These are phyloP conservation scores for Wallacemonas sp. DNA, from an alignment of 208 protist genomes.

Conservation along the genomic window DNA sequence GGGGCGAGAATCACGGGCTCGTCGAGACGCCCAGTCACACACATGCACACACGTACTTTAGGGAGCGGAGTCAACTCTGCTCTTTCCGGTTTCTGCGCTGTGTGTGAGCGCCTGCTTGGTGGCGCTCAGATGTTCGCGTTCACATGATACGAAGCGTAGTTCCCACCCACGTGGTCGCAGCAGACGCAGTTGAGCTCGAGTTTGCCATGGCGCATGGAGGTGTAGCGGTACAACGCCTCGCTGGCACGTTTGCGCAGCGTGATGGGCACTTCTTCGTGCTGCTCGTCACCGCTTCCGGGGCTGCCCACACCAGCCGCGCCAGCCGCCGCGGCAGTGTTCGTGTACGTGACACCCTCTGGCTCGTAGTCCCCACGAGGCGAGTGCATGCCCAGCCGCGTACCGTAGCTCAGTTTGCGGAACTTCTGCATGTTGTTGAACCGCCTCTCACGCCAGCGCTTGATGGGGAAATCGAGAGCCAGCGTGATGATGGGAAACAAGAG, in stretches of 20 bases:
- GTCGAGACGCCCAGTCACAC: no score
- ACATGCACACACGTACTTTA: no score
- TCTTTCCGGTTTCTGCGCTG: conserved; percentile 6
- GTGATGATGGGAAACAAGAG: conserved; percentile 69
- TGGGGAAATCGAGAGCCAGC: conserved; percentile 70
- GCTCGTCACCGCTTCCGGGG: background rate
- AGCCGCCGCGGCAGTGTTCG: background rate
- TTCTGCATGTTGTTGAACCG: conserved; percentile 88
- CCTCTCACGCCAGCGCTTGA: conserved; percentile 80
- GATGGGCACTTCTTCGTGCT: conserved; percentile 7
- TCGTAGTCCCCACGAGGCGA: conserved; percentile 89
- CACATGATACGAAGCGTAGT: conserved; percentile 82
- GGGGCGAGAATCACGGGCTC: no score
- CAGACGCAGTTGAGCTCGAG: conserved; percentile 89
- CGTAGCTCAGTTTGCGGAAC: conserved; percentile 84
- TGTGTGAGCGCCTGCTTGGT: background rate
- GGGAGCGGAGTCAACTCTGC: no score
- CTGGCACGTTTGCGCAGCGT: conserved; percentile 41
- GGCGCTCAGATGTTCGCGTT: conserved; percentile 19
- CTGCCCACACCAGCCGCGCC: background rate
- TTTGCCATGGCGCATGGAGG: conserved; percentile 66
- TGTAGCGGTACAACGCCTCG: conserved; percentile 81
- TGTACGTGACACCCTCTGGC: conserved; percentile 62
- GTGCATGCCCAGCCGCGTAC: conserved; percentile 91
- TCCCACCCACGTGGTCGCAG: conserved; percentile 88